These are phyloP conservation scores for Saccharomyces jurei DNA, from an alignment of 805 yeast species.

Conservation along the genomic window DNA sequence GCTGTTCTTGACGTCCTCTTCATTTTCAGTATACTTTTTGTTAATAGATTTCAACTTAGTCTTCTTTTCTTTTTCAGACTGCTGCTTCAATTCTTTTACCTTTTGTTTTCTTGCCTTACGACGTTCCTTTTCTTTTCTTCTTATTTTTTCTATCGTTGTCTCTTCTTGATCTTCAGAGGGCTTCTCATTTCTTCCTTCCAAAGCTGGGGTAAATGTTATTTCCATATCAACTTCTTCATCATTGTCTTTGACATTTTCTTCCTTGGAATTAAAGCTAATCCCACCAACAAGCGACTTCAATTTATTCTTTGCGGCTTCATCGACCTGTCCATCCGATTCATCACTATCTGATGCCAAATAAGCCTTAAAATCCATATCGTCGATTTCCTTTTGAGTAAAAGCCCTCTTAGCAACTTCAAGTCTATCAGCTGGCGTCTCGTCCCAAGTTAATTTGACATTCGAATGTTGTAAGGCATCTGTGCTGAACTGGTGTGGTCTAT, in stretches of 20 bases:
- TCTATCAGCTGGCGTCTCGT: conserved; percentile 92
- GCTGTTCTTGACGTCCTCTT: conserved; percentile 30
- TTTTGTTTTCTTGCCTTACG: conserved; percentile 76
- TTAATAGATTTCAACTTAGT: conserved; percentile 32
- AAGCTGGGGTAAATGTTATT: conserved; percentile 87
- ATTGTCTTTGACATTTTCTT: conserved; percentile 28
- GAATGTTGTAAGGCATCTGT: conserved; percentile 96
- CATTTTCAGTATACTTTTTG: conserved; percentile 13
- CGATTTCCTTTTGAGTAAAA: conserved; percentile 80
- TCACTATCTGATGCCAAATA: conserved; percentile 77
- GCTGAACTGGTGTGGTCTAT: conserved; percentile 72
- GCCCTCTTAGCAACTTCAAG: conserved; percentile 65
- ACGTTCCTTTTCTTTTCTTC: conserved; percentile 88
- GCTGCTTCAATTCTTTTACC: conserved; percentile 50
- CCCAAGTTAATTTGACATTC: conserved; percentile 95
- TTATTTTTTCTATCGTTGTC: conserved; percentile 69
- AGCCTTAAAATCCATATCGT: conserved; percentile 86
- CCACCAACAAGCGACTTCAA: conserved; percentile 51
- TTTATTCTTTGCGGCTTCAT: conserved; percentile 40
- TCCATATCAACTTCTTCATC: conserved; percentile 84
- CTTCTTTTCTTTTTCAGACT: conserved; percentile 44
- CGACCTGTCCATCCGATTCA: conserved; percentile 39
- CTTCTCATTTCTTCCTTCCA: conserved; percentile 36
- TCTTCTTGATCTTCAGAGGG: conserved; percentile 46
- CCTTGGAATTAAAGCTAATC: conserved; percentile 31